Conservation (phyloP, 2,329 filamentous ascomycete genomes). For the Zymoseptoria pseudotritici region DNA sequence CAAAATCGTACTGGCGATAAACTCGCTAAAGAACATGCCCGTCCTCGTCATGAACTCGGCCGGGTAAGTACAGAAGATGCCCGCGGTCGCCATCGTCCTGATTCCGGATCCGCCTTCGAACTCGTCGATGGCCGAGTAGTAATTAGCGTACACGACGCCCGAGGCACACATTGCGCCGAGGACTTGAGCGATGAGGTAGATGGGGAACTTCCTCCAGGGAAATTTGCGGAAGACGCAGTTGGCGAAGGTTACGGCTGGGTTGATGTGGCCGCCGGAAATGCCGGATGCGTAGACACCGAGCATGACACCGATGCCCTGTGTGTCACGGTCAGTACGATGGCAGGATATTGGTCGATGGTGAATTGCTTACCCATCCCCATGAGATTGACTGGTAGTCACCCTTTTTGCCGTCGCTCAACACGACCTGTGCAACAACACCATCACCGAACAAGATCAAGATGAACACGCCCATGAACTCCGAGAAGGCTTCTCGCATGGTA, state of each 20-base stretch:
- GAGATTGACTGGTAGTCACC: conserved; percentile 47
- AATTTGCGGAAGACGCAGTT: conserved; percentile 57
- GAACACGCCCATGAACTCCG: conserved; percentile 60
- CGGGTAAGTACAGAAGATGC: conserved; percentile 66
- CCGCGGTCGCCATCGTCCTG: conserved; percentile 59
- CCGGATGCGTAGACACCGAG: conserved; percentile 45
- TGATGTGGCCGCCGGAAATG: conserved; percentile 31
- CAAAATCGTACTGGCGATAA: conserved; percentile 58
- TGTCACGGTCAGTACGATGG: conserved; percentile 1
- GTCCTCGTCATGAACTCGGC: conserved; percentile 49
- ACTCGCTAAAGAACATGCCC: conserved; percentile 64
- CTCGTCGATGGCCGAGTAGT: conserved; percentile 26
- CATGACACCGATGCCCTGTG: conserved; percentile 55
- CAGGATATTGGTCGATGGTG: not conserved
- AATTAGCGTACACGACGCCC: conserved; percentile 31
- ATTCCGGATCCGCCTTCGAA: conserved; percentile 46
- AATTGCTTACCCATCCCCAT: conserved; percentile 22
- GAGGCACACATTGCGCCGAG: conserved; percentile 57
- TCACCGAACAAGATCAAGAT: conserved; percentile 63
- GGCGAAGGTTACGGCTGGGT: conserved; percentile 57
- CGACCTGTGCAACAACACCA: conserved; percentile 60
- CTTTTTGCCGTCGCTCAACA: conserved; percentile 46
- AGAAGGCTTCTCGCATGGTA: conserved; percentile 51
- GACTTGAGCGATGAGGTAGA: conserved; percentile 51
- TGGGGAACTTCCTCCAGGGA: conserved; percentile 56